Percentiles rank a stretch among this genome's conserved stretches.
Conservation (phyloP, 345 rosid genomes). For the Bretschneidera sinensis region DNA sequence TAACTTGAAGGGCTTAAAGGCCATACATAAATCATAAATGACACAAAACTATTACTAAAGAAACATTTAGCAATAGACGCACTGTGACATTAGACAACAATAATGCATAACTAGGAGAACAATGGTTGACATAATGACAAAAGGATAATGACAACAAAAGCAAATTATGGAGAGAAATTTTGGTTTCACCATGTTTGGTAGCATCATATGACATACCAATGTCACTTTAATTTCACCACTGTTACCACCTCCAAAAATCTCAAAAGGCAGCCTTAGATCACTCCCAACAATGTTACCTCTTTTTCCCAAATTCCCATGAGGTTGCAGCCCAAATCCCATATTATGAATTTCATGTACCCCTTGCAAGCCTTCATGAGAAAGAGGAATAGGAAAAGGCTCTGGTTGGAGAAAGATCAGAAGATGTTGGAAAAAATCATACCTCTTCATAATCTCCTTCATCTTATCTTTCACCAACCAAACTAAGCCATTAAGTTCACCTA, state of each 20-base stretch:
- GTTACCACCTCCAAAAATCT: background rate
- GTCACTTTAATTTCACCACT: background rate
- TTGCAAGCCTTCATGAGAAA: background rate
- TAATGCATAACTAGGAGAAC: no score
- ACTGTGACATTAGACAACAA: background rate
- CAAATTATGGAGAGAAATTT: background rate
- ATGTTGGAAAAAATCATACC: conserved; percentile 11
- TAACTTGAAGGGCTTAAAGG: no score
- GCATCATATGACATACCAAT: background rate
- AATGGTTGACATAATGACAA: background rate
- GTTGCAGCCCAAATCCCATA: background rate
- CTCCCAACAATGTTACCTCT: background rate
- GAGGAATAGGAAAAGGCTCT: background rate
- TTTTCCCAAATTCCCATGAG: background rate
- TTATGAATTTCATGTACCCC: no score
- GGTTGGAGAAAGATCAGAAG: conserved; percentile 2
- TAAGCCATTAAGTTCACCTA: conserved; percentile 11
- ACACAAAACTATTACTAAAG: no score
- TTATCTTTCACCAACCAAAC: conserved; percentile 24
- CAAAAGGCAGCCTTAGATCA: background rate
- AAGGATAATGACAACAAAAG: background rate
- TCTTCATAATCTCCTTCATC: conserved; percentile 15
- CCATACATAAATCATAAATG: no score
- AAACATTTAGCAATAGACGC: no score
- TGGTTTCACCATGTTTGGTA: background rate